Conservation (phyloP, 2,329 filamentous ascomycete genomes). For the Zasmidium citrigriseum region DNA sequence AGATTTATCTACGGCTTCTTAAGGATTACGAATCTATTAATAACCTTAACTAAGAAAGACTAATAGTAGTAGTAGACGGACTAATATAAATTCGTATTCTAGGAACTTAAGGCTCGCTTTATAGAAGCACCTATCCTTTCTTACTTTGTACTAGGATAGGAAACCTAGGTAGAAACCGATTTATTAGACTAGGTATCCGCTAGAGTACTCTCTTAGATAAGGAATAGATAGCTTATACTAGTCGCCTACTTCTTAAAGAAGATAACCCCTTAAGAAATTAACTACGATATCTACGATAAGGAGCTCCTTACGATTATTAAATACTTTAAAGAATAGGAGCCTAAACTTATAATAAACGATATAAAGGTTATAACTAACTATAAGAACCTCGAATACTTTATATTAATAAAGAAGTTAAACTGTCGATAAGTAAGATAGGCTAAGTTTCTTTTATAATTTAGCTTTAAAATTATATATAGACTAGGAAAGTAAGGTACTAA, state of each 20-base stretch:
- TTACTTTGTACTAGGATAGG: neutral
- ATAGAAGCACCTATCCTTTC: neutral
- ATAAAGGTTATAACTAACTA: too few relatives aligned
- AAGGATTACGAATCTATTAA: neutral
- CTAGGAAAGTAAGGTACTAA: too few relatives aligned
- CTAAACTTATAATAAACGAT: too few relatives aligned
- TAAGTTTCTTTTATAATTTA: too few relatives aligned
- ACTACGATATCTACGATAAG: too few relatives aligned
- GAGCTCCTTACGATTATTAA: too few relatives aligned
- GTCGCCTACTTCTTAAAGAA: constrained; percentile 15
- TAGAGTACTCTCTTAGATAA: neutral
- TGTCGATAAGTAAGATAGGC: too few relatives aligned
- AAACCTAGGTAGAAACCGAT: constrained; percentile 1
- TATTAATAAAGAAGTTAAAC: too few relatives aligned
- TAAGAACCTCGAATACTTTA: too few relatives aligned
- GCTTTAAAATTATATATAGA: constrained; percentile 31
- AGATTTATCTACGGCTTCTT: too few relatives aligned
- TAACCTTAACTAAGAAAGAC: neutral
- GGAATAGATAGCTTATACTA: neutral
- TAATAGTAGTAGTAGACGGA: neutral
- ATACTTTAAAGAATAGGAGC: too few relatives aligned
- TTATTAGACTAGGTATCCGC: neutral
- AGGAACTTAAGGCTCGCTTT: constrained; percentile 1
- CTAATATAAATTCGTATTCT: neutral
- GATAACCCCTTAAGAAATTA: constrained; percentile 7